Evolutionary conservation across 2,329 filamentous ascomycete species (phyloP).

Genomic region (Akanthomyces muscarius): DNA sequence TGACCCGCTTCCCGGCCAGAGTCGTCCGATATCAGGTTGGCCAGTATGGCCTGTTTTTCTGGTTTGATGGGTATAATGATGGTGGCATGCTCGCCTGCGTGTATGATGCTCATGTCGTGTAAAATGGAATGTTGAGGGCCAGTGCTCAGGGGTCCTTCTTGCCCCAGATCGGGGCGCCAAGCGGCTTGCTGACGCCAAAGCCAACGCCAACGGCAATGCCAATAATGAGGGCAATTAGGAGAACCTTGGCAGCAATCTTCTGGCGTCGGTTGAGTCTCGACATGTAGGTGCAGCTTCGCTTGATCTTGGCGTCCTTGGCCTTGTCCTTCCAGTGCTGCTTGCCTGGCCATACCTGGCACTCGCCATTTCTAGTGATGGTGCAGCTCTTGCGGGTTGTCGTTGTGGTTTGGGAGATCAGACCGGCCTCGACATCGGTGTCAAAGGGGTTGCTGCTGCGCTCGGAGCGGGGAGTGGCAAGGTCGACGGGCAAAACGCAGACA

Average conservation of each 20-base stretch:
- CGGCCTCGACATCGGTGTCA: conserved; percentile 55
- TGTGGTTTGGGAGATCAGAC: conserved; percentile 37
- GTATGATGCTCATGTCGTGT: conserved; percentile 10
- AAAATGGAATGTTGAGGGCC: not conserved
- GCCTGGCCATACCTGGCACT: conserved; percentile 57
- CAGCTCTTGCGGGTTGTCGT: conserved; percentile 27
- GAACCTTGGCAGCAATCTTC: conserved; percentile 51
- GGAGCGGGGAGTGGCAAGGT: conserved; percentile 39
- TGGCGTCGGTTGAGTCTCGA: conserved; percentile 51
- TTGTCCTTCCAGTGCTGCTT: conserved; percentile 58
- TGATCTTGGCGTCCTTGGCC: conserved; percentile 53
- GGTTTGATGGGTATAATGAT: not conserved
- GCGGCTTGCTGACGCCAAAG: conserved; percentile 57
- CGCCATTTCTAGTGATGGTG: conserved; percentile 34
- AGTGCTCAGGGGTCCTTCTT: conserved; percentile 25
- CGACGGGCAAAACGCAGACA: conserved; percentile 21
- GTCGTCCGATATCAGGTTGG: conserved; percentile 3
- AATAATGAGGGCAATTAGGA: conserved; percentile 48
- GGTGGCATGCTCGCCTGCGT: not conserved
- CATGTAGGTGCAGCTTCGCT: conserved; percentile 50
- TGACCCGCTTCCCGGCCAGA: conserved; percentile 14
- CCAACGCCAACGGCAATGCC: conserved; percentile 54
- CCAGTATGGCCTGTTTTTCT: not conserved
- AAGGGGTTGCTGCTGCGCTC: conserved; percentile 46
- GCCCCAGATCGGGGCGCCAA: conserved; percentile 57